Evolutionary conservation across 2,329 filamentous ascomycete species (phyloP).

Genomic region (Colletotrichum costaricense): DNA sequence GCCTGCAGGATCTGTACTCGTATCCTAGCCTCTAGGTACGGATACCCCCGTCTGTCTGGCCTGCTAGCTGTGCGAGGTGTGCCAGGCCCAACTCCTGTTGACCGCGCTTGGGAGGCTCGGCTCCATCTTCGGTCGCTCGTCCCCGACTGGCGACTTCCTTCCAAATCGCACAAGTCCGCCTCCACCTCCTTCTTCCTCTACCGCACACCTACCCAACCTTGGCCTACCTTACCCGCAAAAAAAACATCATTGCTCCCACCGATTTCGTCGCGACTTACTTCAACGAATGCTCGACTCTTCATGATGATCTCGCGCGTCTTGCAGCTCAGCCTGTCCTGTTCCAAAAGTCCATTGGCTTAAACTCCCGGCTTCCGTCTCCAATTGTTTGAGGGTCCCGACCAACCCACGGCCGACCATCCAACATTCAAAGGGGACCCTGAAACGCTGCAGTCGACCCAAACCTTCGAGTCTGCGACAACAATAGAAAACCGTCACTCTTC

Average conservation of each 20-base stretch:
- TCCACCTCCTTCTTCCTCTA: constrained; percentile 2
- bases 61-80: constrained; percentile 21
- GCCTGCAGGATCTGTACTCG: not conserved
- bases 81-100: constrained; percentile 22
- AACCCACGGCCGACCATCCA: constrained; percentile 24
- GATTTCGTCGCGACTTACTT: constrained; percentile 15
- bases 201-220: not conserved
- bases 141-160: constrained; percentile 2
- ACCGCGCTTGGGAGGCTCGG: not conserved
- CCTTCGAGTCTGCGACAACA: constrained; percentile 16
- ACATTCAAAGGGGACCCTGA: constrained; percentile 31
- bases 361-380: constrained; percentile 25
- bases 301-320: constrained; percentile 33
- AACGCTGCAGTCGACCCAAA: constrained; percentile 29
- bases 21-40: not conserved
- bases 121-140: constrained; percentile 19
- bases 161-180: not conserved
- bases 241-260: constrained; percentile 1
- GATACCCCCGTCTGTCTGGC: constrained; percentile 14
- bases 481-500: constrained; percentile 2
- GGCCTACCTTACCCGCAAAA: not conserved
- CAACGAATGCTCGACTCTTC: constrained; percentile 30
- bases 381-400: constrained; percentile 31
- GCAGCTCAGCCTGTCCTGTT: constrained; percentile 29
- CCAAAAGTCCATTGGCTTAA: constrained; percentile 35